A percentile compares a stretch with the other conserved stretches of the same genome.
phyloP scores from a whole-genome alignment of 2,329 filamentous ascomycete species.

The Ophiosphaerella korrae region DNA sequence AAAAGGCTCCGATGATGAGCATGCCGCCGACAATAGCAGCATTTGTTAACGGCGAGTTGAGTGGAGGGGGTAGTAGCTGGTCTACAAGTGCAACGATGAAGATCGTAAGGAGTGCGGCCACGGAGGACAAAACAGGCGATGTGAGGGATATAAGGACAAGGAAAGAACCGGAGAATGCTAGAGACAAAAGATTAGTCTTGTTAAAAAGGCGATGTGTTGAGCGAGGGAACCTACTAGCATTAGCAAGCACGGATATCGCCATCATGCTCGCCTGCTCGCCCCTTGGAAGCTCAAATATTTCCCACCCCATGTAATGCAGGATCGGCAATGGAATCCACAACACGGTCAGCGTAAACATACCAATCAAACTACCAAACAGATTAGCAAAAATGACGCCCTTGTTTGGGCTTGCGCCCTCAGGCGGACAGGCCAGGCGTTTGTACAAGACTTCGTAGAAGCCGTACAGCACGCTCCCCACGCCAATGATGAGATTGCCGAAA shows the following conservation, averaged over 20 bases:
- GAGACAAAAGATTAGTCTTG: constrained; percentile 10
- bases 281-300: constrained; percentile 80
- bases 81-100: constrained; percentile 94
- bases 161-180: constrained; percentile 86
- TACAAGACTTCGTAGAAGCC: constrained; percentile 97
- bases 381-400: constrained; percentile 97
- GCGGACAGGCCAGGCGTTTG: constrained; percentile 90
- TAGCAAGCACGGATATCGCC: constrained; percentile 78
- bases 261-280: constrained; percentile 82
- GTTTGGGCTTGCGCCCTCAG: constrained; percentile 81
- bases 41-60: constrained; percentile 73
- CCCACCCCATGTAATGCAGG: constrained; percentile 76
- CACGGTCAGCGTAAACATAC: constrained; percentile 80
- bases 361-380: constrained; percentile 86
- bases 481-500: constrained; percentile 89
- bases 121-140: constrained; percentile 87
- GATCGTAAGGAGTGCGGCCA: constrained; percentile 92
- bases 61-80: constrained; percentile 72
- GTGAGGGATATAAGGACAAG: constrained; percentile 91
- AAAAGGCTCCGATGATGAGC: constrained; percentile 86
- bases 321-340: constrained; percentile 92
- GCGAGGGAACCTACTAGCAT: constrained; percentile 69
- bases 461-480: constrained; percentile 87
- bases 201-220: neutral
- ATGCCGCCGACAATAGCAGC: constrained; percentile 82